Percentiles rank a stretch among this genome's conserved stretches.
phyloP scores from a whole-genome alignment of 805 yeast genomes.

The Metschnikowia continentalis region DNA sequence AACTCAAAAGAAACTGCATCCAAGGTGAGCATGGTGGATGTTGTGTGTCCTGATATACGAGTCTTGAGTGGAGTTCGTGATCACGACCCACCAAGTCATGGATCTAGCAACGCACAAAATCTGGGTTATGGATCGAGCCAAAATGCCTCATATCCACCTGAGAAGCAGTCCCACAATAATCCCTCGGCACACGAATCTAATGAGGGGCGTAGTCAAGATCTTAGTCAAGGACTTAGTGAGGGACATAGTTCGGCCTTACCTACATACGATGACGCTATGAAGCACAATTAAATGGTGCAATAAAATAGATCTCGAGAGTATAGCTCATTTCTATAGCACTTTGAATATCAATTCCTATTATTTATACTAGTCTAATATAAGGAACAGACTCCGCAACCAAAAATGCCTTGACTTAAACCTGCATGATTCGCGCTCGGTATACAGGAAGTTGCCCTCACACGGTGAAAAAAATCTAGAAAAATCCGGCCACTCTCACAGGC shows the following conservation, averaged over 20 bases:
- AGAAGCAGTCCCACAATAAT: background rate
- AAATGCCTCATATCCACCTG: background rate
- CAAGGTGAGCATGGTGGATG: slow-evolving; percentile 27
- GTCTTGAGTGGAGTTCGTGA: slow-evolving; percentile 31
- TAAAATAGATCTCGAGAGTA: no score
- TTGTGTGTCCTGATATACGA: slow-evolving; percentile 28
- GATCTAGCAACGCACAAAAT: background rate
- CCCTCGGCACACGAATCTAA: background rate
- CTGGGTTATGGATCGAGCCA: slow-evolving; percentile 9
- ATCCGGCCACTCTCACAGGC: background rate
- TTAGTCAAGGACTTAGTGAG: background rate
- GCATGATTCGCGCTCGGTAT: background rate
- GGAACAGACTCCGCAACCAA: background rate
- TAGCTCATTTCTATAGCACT: no score
- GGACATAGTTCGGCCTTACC: background rate
- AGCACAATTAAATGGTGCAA: background rate
- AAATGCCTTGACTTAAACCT: background rate
- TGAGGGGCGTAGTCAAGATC: background rate
- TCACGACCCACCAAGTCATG: slow-evolving; percentile 7
- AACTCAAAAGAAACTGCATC: slow-evolving; percentile 14
- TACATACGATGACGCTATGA: background rate
- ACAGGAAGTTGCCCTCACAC: slow-evolving; percentile 4
- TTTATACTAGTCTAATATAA: no score
- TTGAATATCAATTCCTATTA: background rate
- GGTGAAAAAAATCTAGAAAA: slow-evolving; percentile 5